phyloP scores from a whole-genome alignment of 192 early-diverging fungal species.

The Polychytrium aggregatum region DNA sequence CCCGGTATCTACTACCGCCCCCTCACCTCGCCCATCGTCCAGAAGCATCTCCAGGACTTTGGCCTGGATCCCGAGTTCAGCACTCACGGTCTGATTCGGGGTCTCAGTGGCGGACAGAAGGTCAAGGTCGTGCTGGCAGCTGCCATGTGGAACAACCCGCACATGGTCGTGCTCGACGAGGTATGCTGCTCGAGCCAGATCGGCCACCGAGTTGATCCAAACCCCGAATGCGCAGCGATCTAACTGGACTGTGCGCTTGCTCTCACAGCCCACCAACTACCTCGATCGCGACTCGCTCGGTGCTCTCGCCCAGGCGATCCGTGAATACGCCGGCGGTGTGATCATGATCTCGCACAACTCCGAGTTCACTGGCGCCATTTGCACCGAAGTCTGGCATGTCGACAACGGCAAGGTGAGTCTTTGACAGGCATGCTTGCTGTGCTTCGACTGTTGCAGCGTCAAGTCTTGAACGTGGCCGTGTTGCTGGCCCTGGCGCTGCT shows the following conservation, averaged over 20 bases:
- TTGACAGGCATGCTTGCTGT: too few species aligned
- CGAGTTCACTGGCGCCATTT: slow-evolving; percentile 62
- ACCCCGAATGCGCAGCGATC: too few species aligned
- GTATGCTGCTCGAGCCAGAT: slow-evolving; percentile 62
- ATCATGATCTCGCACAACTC: slow-evolving; percentile 74
- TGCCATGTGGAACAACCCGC: slow-evolving; percentile 80
- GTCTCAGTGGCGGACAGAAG: slow-evolving; percentile 71
- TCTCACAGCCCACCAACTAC: slow-evolving; percentile 58
- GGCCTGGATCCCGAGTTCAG: slow-evolving; percentile 68
- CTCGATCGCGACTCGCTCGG: slow-evolving; percentile 64
- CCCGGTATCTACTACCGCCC: slow-evolving; percentile 61
- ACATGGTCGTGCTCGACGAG: slow-evolving; percentile 85
- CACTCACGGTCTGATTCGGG: slow-evolving; percentile 54
- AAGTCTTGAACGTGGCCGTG: too few species aligned
- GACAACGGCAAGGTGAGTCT: slow-evolving; percentile 36
- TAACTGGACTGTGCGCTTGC: slow-evolving; percentile 55
- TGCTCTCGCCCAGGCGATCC: slow-evolving; percentile 58
- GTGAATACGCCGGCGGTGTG: slow-evolving; percentile 64
- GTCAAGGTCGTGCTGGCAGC: slow-evolving; percentile 78
- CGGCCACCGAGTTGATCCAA: too few species aligned
- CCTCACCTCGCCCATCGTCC: slow-evolving; percentile 49
- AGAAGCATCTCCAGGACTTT: slow-evolving; percentile 64
- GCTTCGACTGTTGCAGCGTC: too few species aligned
- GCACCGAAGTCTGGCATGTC: slow-evolving; percentile 63
- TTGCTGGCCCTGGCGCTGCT: too few species aligned